These are phyloP conservation scores for Vararia minispora DNA, from an alignment of 768 basidiomycete genomes.

Conservation along the genomic window DNA sequence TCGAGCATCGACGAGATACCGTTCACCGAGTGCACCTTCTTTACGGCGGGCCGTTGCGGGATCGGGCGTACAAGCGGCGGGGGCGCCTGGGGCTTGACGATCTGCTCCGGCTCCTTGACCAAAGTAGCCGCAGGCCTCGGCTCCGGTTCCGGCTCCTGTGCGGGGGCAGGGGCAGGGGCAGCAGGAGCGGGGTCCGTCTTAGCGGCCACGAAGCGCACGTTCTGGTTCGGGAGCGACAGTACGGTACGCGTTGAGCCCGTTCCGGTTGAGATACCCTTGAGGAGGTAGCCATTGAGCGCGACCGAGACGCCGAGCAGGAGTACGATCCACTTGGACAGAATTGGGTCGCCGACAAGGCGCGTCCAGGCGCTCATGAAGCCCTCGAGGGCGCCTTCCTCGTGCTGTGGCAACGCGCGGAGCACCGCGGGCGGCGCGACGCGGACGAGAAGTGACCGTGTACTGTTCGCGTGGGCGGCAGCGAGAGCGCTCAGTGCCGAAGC, in stretches of 20 bases:
- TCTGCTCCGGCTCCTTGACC: not conserved
- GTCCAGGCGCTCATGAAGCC: constrained; percentile 90
- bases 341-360: constrained; percentile 83
- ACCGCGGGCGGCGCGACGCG: constrained; percentile 52
- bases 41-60: constrained; percentile 14
- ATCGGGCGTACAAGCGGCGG: constrained; percentile 14
- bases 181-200: constrained; percentile 2
- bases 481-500: constrained; percentile 30
- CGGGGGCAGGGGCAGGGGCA: constrained; percentile 3
- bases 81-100: constrained; percentile 1
- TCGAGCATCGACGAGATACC: constrained; percentile 38
- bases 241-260: constrained; percentile 20
- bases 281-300: constrained; percentile 83
- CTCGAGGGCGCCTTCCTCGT: constrained; percentile 50
- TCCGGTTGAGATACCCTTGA: constrained; percentile 72
- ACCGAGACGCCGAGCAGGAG: constrained; percentile 77
- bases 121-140: not conserved
- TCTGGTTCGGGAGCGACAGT: constrained; percentile 12
- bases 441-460: constrained; percentile 33
- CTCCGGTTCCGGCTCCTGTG: not conserved
- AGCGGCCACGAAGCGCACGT: constrained; percentile 12
- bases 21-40: constrained; percentile 11
- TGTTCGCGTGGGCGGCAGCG: constrained; percentile 17
- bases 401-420: constrained; percentile 32
- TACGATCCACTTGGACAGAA: constrained; percentile 93